A percentile compares a stretch with the other conserved stretches of the same genome.
phyloP scores from a whole-genome alignment of 2,329 filamentous ascomycete genomes.

The Boeremia exigua region DNA sequence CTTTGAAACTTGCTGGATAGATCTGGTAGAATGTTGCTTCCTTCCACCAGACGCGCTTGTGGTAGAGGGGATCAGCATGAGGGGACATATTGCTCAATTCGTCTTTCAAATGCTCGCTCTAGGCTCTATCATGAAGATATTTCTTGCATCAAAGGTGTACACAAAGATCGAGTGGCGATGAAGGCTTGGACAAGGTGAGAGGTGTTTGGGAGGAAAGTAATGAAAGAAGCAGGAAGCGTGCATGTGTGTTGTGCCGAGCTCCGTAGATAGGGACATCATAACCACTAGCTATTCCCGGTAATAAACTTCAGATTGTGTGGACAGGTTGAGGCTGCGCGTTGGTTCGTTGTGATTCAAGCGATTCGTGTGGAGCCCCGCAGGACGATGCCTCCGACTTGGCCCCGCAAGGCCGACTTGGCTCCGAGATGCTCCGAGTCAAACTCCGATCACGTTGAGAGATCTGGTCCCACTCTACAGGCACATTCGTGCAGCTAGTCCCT shows the following conservation, averaged over 20 bases:
- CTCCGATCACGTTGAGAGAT: neutral
- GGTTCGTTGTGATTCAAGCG: neutral
- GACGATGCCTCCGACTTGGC: conserved; percentile 1
- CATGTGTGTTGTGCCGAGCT: neutral
- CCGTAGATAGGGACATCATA: neutral
- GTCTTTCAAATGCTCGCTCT: neutral
- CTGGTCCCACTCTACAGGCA: neutral
- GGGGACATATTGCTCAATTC: conserved; percentile 27
- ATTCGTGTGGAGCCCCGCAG: neutral
- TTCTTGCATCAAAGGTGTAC: too few relatives aligned
- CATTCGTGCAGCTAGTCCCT: neutral
- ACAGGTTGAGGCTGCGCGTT: neutral
- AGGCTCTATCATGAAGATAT: neutral
- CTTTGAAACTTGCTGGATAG: conserved; percentile 54
- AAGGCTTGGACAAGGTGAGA: too few relatives aligned
- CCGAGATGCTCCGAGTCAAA: neutral
- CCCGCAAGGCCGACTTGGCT: conserved; percentile 6
- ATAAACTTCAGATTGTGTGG: neutral
- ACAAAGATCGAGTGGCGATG: too few relatives aligned
- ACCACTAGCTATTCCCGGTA: neutral
- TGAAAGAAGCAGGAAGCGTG: too few relatives aligned
- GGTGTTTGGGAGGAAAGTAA: too few relatives aligned
- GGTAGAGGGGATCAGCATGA: conserved; percentile 27
- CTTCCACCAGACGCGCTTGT: conserved; percentile 53
- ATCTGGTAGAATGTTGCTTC: conserved; percentile 54